Conservation (phyloP, 2,329 filamentous ascomycete genomes). For the Colletotrichum lindemuthianum region DNA sequence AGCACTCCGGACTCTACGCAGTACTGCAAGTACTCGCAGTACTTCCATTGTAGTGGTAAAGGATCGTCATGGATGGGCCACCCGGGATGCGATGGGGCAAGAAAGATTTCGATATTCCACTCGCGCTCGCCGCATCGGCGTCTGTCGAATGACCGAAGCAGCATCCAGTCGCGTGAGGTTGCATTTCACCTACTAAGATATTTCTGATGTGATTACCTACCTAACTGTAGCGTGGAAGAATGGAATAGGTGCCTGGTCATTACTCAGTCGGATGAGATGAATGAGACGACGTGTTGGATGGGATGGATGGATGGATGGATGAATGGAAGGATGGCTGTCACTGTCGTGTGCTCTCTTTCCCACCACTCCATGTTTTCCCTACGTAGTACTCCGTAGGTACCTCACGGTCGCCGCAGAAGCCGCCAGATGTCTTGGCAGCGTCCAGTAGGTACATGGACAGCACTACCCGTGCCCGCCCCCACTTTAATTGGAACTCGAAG, state of each 20-base stretch:
- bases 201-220: no score
- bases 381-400: no score
- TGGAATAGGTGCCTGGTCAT: no score
- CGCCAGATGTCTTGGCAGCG: constrained; percentile 32
- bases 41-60: no score
- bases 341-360: neutral
- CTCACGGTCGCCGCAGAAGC: constrained; percentile 24
- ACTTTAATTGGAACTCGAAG: no score
- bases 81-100: neutral
- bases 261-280: no score
- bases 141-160: neutral
- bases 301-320: neutral
- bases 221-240: no score
- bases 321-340: neutral
- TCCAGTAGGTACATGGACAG: neutral
- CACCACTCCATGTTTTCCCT: neutral
- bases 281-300: no score
- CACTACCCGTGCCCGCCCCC: no score
- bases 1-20: neutral
- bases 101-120: constrained; percentile 21
- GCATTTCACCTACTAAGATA: constrained; percentile 2
- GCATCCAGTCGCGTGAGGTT: constrained; percentile 12
- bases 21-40: neutral
- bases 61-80: constrained; percentile 1
- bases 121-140: neutral